Evolutionary conservation across 23 red algal species (phyloP), one percentile per base, ranked within the genome.

Genomic region (Gracilariopsis chorda): DNA sequence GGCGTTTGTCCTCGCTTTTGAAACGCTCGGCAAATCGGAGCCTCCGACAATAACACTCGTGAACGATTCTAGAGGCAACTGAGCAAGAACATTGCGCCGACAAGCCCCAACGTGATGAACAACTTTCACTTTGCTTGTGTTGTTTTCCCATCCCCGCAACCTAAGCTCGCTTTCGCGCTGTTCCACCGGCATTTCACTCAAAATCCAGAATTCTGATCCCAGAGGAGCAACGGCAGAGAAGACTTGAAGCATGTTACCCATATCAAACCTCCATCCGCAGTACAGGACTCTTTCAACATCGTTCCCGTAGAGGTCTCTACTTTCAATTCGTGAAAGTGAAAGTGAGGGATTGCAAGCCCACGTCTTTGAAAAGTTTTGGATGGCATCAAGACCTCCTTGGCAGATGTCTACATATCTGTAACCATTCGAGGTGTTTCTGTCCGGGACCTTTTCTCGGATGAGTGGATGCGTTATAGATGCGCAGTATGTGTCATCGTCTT

Each of bases 221-320:
- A 89, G 21, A 41, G 85, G 85, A 44, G 85, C 85, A 28, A 89
- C 85, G 13, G 85, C 85, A 43, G 85, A 89, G 35, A 72, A 89
- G 1, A 89, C 85, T 70, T 89, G 85, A 13, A 89, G 64, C 21
- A 89, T 33, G 40, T 89, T 89, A 8, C 85, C 85, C 85, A 89
- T 89, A 47, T 89, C 85, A 62, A 89, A 89, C 28, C 85, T 64
- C 85, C 85, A 89, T 4, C 85, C 85, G 78, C 85, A 89, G 41
- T 55, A 89, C 0, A 89, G 34, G 37, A 89, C 69, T 46, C 85
- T 52, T 12, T 89, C 85, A 25, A 76, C 49, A 3, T 89, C 85
- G 29, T 48, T 43, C 3, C 65, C 85, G 17, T 48, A 25, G 45
- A 65, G 41, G 40, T 89, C 85, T 78, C 49, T 73, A 36, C 85